Evolutionary conservation across 2,329 filamentous ascomycete species (phyloP).

Genomic region (Herpomyces periplanetae): DNA sequence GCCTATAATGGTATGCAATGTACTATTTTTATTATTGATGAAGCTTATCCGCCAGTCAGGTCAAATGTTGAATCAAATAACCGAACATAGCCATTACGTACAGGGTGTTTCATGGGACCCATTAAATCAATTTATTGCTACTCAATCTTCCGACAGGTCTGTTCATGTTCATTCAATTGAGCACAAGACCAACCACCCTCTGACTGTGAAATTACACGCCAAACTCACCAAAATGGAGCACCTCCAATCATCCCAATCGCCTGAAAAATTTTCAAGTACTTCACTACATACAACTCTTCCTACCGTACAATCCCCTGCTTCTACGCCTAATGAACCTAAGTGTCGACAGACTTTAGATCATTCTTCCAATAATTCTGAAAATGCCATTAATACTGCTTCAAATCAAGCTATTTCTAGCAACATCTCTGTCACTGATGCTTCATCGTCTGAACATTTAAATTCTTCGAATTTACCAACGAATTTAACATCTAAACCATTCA

Average conservation of each 20-base stretch:
- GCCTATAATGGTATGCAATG: slow-evolving; percentile 30
- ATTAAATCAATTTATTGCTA: slow-evolving; percentile 84
- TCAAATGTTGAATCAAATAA: slow-evolving; percentile 50
- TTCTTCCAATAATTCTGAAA: no score
- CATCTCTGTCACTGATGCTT: slow-evolving; percentile 46
- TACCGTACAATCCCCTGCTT: no score
- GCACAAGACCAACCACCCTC: slow-evolving; percentile 84
- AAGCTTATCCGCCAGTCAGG: slow-evolving; percentile 8
- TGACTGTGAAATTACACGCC: slow-evolving; percentile 35
- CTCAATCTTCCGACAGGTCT: slow-evolving; percentile 84
- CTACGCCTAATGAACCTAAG: no score
- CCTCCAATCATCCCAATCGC: no score
- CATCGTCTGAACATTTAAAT: slow-evolving; percentile 68
- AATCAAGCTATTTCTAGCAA: no score
- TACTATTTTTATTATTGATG: slow-evolving; percentile 1
- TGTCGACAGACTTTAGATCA: no score
- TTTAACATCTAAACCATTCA: slow-evolving; percentile 40
- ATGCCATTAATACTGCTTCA: no score
- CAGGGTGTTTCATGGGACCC: slow-evolving; percentile 97
- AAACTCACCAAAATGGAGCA: slow-evolving; percentile 72
- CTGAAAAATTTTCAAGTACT: no score
- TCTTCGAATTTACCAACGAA: slow-evolving; percentile 79
- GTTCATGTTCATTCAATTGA: slow-evolving; percentile 89
- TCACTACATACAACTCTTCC: no score
- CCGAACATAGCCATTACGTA: slow-evolving; percentile 89